Evolutionary conservation across 2,329 filamentous ascomycete species (phyloP).

Genomic region (Sporothrix humicola): DNA sequence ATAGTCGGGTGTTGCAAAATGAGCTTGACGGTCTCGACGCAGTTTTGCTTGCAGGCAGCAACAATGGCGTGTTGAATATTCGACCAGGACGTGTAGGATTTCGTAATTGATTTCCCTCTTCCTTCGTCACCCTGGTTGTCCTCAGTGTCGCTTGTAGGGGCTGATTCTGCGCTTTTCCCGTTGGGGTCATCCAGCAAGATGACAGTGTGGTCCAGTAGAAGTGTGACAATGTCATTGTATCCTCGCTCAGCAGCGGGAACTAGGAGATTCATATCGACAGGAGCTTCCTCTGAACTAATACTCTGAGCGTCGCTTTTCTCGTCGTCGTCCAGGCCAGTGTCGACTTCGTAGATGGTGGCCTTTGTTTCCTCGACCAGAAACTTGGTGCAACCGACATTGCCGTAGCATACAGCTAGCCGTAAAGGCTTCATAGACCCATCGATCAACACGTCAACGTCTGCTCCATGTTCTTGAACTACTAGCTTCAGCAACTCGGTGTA

Average conservation of each 20-base stretch:
- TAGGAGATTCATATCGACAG: background rate
- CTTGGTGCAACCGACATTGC: background rate
- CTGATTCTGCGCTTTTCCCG: background rate
- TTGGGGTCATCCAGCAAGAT: background rate
- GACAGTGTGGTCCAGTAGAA: constrained; percentile 5
- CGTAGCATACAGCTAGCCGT: background rate
- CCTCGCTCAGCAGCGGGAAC: background rate
- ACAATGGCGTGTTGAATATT: constrained; percentile 5
- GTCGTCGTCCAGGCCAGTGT: background rate
- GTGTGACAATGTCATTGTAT: background rate
- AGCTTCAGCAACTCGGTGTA: background rate
- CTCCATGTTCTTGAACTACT: background rate
- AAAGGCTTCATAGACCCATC: background rate
- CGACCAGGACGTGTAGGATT: background rate
- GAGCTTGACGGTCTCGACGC: constrained; percentile 7
- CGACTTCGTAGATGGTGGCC: background rate
- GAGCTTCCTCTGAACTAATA: background rate
- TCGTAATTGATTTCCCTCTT: background rate
- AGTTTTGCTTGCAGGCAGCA: background rate
- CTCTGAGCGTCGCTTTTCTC: background rate
- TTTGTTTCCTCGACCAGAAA: background rate
- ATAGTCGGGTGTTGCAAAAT: constrained; percentile 8
- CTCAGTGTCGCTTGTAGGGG: background rate
- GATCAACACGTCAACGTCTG: background rate
- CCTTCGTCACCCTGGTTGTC: no score